Conservation (phyloP, 129 eudicot genomes). For the Deinandra increscens region DNA sequence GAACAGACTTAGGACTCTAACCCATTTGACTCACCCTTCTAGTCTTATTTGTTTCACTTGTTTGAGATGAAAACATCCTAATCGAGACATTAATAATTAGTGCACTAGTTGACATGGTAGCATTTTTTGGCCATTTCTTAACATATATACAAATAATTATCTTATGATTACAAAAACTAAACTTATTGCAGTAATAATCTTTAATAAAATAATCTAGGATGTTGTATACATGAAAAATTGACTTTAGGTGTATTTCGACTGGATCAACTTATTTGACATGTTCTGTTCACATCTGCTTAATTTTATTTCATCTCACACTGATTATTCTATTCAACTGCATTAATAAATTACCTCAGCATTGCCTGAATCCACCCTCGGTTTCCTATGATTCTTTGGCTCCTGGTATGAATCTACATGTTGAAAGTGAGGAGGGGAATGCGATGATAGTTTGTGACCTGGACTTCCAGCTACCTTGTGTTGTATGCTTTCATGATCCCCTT, state of each 20-base stretch:
- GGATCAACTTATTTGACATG: not conserved
- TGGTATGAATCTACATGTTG: conserved; percentile 33
- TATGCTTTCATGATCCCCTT: conserved; percentile 46
- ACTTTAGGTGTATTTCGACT: not conserved
- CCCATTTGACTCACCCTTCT: not conserved
- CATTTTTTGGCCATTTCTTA: not conserved
- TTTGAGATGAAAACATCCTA: not conserved
- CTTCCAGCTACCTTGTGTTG: conserved; percentile 50
- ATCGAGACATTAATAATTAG: not conserved
- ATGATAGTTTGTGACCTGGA: conserved; percentile 56
- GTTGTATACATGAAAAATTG: not conserved
- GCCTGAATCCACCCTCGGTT: conserved; percentile 74
- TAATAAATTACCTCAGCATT: conserved; percentile 61
- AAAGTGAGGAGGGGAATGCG: conserved; percentile 51
- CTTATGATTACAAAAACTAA: not conserved
- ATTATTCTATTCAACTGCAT: not conserved
- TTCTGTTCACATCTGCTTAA: not conserved
- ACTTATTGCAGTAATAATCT: not conserved
- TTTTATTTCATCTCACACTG: not conserved
- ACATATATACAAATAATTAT: not conserved
- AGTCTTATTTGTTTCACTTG: not conserved
- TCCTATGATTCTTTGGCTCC: conserved; percentile 49
- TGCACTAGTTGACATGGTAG: not conserved
- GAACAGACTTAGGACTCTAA: not conserved
- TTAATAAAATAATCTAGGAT: not conserved